These are phyloP conservation scores for Botrytis fabae DNA, from an alignment of 2,329 filamentous ascomycete genomes.

Conservation along the genomic window DNA sequence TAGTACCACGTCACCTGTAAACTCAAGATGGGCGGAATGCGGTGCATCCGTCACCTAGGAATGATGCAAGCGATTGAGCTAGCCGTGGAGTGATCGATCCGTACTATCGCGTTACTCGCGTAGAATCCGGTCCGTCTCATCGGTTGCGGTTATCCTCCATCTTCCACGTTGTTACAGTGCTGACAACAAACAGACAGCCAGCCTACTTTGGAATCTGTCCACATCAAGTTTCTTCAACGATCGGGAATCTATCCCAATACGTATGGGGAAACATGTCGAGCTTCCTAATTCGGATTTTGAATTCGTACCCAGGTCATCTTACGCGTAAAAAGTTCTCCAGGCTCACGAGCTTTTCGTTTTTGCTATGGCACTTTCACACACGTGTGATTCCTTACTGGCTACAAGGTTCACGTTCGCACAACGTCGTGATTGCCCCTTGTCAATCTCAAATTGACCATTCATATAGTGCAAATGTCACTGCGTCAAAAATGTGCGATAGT, in stretches of 20 bases:
- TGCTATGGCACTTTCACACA: background rate
- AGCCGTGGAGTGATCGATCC: background rate
- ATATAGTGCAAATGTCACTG: background rate
- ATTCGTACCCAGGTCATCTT: background rate
- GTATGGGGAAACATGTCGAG: background rate
- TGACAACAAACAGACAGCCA: background rate
- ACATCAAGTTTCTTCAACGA: background rate
- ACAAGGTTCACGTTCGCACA: background rate
- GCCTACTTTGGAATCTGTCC: background rate
- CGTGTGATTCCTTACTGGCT: background rate
- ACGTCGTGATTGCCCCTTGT: background rate
- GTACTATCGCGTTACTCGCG: background rate
- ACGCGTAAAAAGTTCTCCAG: background rate
- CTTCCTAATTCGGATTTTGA: background rate
- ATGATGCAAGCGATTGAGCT: background rate
- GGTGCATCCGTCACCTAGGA: background rate
- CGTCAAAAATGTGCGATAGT: background rate
- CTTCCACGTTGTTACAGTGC: background rate
- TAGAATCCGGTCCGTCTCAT: background rate
- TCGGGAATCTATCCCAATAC: background rate
- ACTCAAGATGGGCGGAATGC: background rate
- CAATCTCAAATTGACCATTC: background rate
- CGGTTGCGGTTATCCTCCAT: background rate
- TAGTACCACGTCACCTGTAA: background rate
- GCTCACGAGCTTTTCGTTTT: background rate